Percentiles rank a stretch among this genome's conserved stretches.
Evolutionary conservation across 2,329 filamentous ascomycete species (phyloP).

Genomic region (Lojkania enalia): DNA sequence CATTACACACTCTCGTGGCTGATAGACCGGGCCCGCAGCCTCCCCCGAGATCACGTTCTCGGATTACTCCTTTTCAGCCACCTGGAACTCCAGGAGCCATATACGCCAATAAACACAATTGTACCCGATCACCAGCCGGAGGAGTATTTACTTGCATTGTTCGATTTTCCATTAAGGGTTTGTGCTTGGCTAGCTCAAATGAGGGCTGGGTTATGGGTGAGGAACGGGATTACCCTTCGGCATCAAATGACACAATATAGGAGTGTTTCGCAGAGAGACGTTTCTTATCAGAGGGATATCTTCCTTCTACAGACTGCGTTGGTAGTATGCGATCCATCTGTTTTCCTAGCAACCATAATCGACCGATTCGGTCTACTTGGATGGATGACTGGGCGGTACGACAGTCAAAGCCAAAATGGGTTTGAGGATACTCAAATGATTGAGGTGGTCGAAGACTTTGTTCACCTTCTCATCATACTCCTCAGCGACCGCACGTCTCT

Average conservation of each 20-base stretch:
- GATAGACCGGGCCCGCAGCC: constrained; percentile 81
- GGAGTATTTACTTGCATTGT: constrained; percentile 81
- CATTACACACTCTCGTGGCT: constrained; percentile 98
- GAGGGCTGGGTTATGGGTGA: constrained; percentile 98
- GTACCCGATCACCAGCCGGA: constrained; percentile 65
- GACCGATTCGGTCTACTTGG: constrained; percentile 87
- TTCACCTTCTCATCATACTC: constrained; percentile 88
- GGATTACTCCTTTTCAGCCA: constrained; percentile 72
- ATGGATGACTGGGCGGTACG: constrained; percentile 85
- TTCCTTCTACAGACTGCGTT: constrained; percentile 91
- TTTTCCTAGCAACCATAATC: constrained; percentile 84
- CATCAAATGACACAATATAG: constrained; percentile 95
- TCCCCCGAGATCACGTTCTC: constrained; percentile 68
- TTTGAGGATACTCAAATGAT: constrained; percentile 88
- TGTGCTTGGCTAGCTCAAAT: constrained; percentile 98
- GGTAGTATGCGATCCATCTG: constrained; percentile 79
- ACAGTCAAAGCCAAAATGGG: constrained; percentile 62
- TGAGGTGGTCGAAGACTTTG: constrained; percentile 93
- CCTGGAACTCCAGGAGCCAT: constrained; percentile 68
- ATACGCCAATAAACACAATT: constrained; percentile 61
- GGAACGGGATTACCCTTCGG: constrained; percentile 92
- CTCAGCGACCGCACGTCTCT: constrained; percentile 86
- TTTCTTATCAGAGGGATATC: constrained; percentile 92
- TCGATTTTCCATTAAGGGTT: constrained; percentile 90
- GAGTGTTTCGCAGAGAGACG: constrained; percentile 84